Conservation (phyloP, 1,284 basidiomycete genomes). For the Entoloma clypeatum region DNA sequence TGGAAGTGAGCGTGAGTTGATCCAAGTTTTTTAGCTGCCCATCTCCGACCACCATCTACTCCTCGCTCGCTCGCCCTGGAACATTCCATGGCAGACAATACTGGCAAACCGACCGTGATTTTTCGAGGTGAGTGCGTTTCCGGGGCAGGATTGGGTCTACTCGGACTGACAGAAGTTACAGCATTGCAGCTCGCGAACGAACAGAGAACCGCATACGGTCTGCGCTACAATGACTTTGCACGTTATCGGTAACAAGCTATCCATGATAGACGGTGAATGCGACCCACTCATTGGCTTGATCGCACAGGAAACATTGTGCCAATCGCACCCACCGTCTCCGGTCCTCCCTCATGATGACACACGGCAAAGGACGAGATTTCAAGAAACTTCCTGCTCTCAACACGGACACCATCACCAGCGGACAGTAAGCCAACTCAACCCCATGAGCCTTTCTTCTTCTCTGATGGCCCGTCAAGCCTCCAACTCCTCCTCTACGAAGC, state of each 20-base stretch:
- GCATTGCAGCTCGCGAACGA: constrained; percentile 84
- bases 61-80: background rate
- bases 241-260: constrained; percentile 63
- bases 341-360: constrained; percentile 79
- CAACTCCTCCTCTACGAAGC: constrained; percentile 85
- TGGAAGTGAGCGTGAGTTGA: constrained; percentile 3
- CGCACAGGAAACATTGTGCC: constrained; percentile 79
- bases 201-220: constrained; percentile 86
- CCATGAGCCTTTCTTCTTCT: constrained; percentile 6
- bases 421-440: constrained; percentile 58
- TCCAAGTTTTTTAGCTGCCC: too few species aligned
- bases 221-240: constrained; percentile 84
- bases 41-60: constrained; percentile 5
- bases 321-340: constrained; percentile 88
- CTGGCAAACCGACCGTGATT: constrained; percentile 20
- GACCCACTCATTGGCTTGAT: background rate
- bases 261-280: background rate
- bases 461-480: constrained; percentile 49
- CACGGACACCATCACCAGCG: constrained; percentile 66
- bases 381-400: constrained; percentile 72
- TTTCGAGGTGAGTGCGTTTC: constrained; percentile 32
- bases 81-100: constrained; percentile 32
- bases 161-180: constrained; percentile 23
- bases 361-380: constrained; percentile 87
- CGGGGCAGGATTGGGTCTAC: background rate